Evolutionary conservation across 2,329 filamentous ascomycete species (phyloP), one percentile per base, ranked within the genome.

Genomic region (Colletotrichum lindemuthianum): DNA sequence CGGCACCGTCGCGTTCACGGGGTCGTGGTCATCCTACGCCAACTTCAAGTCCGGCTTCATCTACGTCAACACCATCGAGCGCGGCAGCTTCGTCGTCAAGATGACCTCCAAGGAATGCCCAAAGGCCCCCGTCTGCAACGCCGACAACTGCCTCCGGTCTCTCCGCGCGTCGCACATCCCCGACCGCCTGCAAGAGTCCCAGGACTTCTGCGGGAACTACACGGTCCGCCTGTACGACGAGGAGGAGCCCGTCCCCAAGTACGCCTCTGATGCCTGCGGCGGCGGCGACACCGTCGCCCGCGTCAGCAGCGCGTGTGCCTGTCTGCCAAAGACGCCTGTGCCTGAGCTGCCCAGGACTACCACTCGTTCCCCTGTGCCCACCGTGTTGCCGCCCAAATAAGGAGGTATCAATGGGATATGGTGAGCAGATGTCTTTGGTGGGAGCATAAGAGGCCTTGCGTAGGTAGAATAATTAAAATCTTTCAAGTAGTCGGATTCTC

Each of bases 21-120:
- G 78, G 4, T 79, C 79, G 2, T 85, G 83, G 83, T 81, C 77
- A 33, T 77, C 78, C 53, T 85, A 83, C 65, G 80, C 81, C 1
- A 79, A 73, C 66, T 85, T 84, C 71, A 78, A 78, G 68, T 80
- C 77, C 1, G 83, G 83, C 2, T 80, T 79, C 68, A 78, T 85
- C 60, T 76, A 85, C 8, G 71, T 86, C 67, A 84, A 85, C 72
- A 82, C 78, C 3, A 85, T 85, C 60, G 83, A 85, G 73, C 74
- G 82, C 6, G 83, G 83, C 54, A 77, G 78, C 6, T 85, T 81
- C 52, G 76, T 81, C 8, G 75, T 85, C 10, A 85, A 83, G 75
- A 68, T 70, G 65, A 70, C 63, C 32, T 48, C 58, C 47, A 52
- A 58, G 60, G 61, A 68, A 12, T 68, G 60, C 53, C 60, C 68